phyloP scores from a whole-genome alignment of 495 filamentous ascomycete species.

The Penicillium dipodomyicola region DNA sequence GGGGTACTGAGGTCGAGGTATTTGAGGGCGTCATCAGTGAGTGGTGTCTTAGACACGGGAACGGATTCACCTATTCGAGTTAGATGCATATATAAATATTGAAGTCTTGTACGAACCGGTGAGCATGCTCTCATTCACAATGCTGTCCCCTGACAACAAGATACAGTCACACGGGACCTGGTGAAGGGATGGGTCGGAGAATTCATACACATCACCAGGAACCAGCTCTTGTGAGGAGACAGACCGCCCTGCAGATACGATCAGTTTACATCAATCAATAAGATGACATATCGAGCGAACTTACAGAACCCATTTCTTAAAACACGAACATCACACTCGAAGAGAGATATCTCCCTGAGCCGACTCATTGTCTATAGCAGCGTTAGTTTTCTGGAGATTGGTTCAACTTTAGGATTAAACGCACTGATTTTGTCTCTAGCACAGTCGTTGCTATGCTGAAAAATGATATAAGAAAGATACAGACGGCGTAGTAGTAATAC shows the following conservation, averaged over 20 bases:
- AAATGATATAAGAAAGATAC: slow-evolving; percentile 92
- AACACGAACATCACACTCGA: slow-evolving; percentile 92
- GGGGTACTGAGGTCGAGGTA: slow-evolving; percentile 72
- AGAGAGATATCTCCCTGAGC: slow-evolving; percentile 86
- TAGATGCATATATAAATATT: slow-evolving; percentile 12
- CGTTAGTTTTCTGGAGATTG: slow-evolving; percentile 24
- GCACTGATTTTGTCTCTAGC: slow-evolving; percentile 81
- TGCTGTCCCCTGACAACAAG: slow-evolving; percentile 89
- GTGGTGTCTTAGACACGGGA: slow-evolving; percentile 87
- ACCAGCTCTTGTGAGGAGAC: slow-evolving; percentile 85
- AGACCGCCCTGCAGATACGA: slow-evolving; percentile 63
- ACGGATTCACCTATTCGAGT: slow-evolving; percentile 77
- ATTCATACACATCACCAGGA: slow-evolving; percentile 95
- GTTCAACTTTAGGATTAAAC: slow-evolving; percentile 5
- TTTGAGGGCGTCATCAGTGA: slow-evolving; percentile 75
- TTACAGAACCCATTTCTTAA: slow-evolving; percentile 91
- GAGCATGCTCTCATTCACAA: slow-evolving; percentile 99
- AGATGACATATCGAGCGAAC: slow-evolving; percentile 26
- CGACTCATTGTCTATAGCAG: slow-evolving; percentile 74
- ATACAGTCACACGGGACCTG: slow-evolving; percentile 94
- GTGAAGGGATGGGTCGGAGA: slow-evolving; percentile 92
- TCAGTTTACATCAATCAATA: slow-evolving; percentile 2
- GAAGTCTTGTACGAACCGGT: slow-evolving; percentile 56
- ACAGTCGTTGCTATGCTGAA: slow-evolving; percentile 88
- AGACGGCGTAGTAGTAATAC: slow-evolving; percentile 96